Evolutionary conservation across 352 stramenopile species (phyloP), one percentile per base, ranked within the genome.

Genomic region (Phytophthora quininea): DNA sequence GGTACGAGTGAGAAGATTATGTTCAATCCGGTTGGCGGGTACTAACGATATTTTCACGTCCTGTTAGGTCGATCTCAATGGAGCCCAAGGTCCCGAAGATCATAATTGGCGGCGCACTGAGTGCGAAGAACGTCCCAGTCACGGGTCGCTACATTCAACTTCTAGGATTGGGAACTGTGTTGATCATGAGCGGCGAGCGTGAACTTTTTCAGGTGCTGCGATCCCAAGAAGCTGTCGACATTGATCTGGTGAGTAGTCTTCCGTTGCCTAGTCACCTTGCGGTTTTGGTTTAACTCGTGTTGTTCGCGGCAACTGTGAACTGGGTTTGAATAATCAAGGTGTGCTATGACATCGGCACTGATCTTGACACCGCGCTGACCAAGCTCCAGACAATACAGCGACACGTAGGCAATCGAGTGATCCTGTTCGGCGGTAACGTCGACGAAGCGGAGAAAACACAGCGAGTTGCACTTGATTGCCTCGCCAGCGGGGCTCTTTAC

Each of bases 121-220:
- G 64, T 31, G 79, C 64, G 2, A 69, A 62, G 2, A 84, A 78
- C 54, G 71, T 84, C 6, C 62, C 80, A 1, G 75, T 86, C 14
- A 71, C 76, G n/a, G 84, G 76, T 0, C 78, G 86, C 9, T 93
- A 92, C 63, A 89, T 93, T 31, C 82, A 92, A 29, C 67, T 93
- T 12, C 60, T 93, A 14, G 86, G 84, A 0, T 24, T 94, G 11
- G 84, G 83, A 35, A 84, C 77, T 1, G 81, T 91, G 15, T 33
- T 75, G 33, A 80, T 75, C 15, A 63, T 74, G 0, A 56, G 54
- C 7, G 54, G 69, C 9, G 78, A 90, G 52, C 45, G 49, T 12
- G 68, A 73, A 4, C 62, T 91, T 31, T 74, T 89, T 38, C 55
- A 64, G 11, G 35, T 75, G 8, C 58, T 91, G 27, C 46, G 49